Conservation (phyloP, 2,329 filamentous ascomycete species). For the Rugonectria rugulosa region DNA sequence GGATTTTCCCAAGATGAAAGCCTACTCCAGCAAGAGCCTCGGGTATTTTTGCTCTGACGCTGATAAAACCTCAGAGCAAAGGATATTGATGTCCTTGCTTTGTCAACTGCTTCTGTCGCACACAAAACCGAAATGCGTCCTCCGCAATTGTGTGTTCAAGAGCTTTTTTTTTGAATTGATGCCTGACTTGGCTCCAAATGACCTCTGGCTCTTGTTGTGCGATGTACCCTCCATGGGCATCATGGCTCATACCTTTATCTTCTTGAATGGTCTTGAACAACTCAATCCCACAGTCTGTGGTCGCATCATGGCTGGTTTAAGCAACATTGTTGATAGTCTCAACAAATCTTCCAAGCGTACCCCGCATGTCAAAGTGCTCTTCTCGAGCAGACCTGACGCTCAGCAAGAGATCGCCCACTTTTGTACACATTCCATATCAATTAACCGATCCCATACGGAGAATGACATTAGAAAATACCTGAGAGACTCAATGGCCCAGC, state of each 20-base stretch:
- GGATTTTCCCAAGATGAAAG: not conserved
- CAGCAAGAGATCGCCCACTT: no score
- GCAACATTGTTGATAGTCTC: not conserved
- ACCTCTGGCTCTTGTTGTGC: not conserved
- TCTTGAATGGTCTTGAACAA: not conserved
- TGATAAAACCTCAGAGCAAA: not conserved
- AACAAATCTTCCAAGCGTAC: not conserved
- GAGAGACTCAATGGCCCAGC: not conserved
- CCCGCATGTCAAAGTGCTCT: not conserved
- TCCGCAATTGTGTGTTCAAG: not conserved
- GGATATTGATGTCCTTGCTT: not conserved
- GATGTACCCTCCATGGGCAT: not conserved
- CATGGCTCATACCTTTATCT: not conserved
- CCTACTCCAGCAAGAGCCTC: not conserved
- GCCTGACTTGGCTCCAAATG: not conserved
- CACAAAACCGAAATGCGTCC: not conserved
- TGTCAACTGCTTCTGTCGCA: constrained; percentile 7
- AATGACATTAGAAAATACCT: not conserved
- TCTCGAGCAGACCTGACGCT: no score
- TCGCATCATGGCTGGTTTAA: not conserved
- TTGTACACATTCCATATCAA: not conserved
- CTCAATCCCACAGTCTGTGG: not conserved
- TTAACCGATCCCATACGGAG: not conserved
- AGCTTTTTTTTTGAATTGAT: no score
- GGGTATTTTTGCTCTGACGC: constrained; percentile 13